Conservation (phyloP, 768 basidiomycete genomes). For the Russula olivacea region DNA sequence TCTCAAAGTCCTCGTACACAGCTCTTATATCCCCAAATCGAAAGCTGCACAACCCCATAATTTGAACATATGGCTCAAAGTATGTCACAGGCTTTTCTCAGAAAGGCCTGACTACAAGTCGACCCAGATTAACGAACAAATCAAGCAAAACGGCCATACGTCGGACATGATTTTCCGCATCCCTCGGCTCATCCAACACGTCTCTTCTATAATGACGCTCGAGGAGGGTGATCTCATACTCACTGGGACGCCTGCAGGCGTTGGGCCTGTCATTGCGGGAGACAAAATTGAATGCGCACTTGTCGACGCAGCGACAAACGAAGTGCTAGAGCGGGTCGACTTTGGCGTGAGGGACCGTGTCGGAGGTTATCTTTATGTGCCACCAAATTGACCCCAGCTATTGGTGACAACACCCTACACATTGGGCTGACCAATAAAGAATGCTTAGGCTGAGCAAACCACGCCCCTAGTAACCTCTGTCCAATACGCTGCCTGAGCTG, state of each 20-base stretch:
- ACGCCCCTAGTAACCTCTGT: conserved; percentile 1
- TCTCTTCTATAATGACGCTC: conserved; percentile 95
- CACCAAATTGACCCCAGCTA: not conserved
- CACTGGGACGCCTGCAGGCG: conserved; percentile 89
- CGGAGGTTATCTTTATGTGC: conserved; percentile 60
- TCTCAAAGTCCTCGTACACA: conserved; percentile 29
- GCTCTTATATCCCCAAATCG: conserved; percentile 76
- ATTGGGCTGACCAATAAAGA: conserved; percentile 36
- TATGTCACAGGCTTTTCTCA: conserved; percentile 27
- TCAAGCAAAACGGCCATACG: conserved; percentile 83
- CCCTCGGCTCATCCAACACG: conserved; percentile 79
- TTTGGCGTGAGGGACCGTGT: conserved; percentile 61
- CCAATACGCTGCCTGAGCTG: conserved; percentile 27
- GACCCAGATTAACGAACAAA: conserved; percentile 69
- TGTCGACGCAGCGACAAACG: conserved; percentile 44
- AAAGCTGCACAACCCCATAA: conserved; percentile 65
- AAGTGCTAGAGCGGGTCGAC: conserved; percentile 53
- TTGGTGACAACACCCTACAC: conserved; percentile 6
- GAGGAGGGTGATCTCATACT: conserved; percentile 94
- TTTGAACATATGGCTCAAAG: conserved; percentile 72
- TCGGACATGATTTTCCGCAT: conserved; percentile 90
- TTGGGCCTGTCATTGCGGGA: conserved; percentile 69
- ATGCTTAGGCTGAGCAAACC: not conserved
- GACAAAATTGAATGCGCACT: conserved; percentile 76
- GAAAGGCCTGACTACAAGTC: not conserved